Evolutionary conservation across 371 early-diverging fungal genomes (phyloP), one percentile per base, ranked within the genome.

Genomic region (Mucor saturninus): DNA sequence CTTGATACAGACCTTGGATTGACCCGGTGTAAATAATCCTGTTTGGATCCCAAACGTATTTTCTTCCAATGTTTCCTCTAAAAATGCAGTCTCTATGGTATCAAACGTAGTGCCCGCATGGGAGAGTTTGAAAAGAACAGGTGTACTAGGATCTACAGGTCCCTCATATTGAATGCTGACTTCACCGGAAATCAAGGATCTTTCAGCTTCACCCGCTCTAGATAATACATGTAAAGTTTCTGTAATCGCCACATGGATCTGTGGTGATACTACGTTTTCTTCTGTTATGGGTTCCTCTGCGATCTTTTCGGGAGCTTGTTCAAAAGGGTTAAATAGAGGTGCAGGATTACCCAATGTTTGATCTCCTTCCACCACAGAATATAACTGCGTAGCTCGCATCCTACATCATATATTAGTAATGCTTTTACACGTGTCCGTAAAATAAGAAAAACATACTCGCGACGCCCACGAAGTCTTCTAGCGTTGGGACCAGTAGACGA

Each of bases 171-270:
- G 56, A 59, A 84, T 52, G 37, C 79, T 72, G 37, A 83, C 68
- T 54, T 83, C 83, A 15, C 87, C 87, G 46, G 69, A 71, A 26
- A 84, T 71, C 48, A 73, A 68, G 15, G 81, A 65, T 59, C 70
- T 74, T 8, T 67, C 74, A 2, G 75, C 61, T 37, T 79, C 62
- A 2, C 87, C 87, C 1, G 64, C 64, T 21, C 74, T 77, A 5
- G 78, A 62, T 21, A 76, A 61, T 0, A 69, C 77, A 64, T 83
- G 79, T 1, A 86, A 61, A 32, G 72, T 80, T 50, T 86, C 87
- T 0, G 55, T 69, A 4, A 77, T 79, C 21, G 70, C 76, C 0
- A 73, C 74, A 31, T 62, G 54, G 28, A 81, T 67, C 0, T 48
- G 49, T 3, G 81, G 80, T 9, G 63, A 28, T 2, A 55, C 50